Percentiles rank a stretch among this genome's conserved stretches.
These are phyloP conservation scores for Linnemannia elongata DNA, from an alignment of 192 early-diverging fungal genomes.

Conservation along the genomic window DNA sequence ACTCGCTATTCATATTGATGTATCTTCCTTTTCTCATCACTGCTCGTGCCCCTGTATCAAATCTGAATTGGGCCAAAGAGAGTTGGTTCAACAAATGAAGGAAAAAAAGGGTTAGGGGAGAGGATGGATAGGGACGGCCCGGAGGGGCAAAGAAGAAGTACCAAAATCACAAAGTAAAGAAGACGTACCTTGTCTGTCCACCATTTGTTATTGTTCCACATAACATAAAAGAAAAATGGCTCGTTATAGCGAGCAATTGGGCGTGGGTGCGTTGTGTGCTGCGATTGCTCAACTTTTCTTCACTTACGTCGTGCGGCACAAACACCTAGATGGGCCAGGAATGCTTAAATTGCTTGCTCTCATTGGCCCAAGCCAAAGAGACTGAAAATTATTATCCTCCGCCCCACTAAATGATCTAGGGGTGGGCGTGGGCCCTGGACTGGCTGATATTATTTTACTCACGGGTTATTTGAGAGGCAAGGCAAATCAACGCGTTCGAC, in stretches of 20 bases:
- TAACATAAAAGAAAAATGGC: no score
- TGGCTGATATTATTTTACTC: neutral
- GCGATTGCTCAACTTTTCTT: slow-evolving; percentile 9
- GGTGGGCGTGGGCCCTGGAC: neutral
- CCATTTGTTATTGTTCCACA: neutral
- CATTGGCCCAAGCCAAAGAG: slow-evolving; percentile 3
- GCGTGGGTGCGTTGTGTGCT: slow-evolving; percentile 14
- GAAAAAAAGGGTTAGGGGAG: neutral
- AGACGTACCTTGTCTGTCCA: neutral
- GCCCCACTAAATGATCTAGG: neutral
- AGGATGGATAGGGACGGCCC: neutral
- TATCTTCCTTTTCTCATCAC: neutral
- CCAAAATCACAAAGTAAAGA: neutral
- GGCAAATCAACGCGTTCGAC: neutral
- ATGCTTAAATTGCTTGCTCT: neutral
- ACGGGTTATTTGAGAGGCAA: neutral
- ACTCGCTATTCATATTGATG: neutral
- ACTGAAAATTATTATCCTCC: neutral
- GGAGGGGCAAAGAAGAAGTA: neutral
- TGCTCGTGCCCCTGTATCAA: slow-evolving; percentile 10
- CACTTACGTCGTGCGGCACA: neutral
- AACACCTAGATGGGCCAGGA: neutral
- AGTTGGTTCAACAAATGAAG: neutral
- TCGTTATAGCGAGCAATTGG: no score
- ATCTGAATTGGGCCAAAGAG: slow-evolving; percentile 18